These are phyloP conservation scores for Candida endomychidarum DNA, from an alignment of 805 yeast species.

Conservation along the genomic window DNA sequence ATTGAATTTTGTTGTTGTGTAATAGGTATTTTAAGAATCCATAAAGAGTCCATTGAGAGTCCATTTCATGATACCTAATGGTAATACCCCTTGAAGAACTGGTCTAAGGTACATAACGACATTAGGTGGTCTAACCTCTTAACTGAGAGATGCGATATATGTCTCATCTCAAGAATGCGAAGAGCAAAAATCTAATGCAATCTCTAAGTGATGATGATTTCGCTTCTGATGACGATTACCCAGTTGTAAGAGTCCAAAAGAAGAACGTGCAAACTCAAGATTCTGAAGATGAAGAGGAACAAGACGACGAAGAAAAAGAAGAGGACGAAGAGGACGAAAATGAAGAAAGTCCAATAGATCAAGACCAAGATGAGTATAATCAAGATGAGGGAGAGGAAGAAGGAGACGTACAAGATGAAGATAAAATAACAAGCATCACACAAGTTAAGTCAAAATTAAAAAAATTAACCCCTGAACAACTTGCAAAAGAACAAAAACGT, in stretches of 20 bases:
- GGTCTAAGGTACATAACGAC: no score
- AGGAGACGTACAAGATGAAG: constrained; percentile 10
- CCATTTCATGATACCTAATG: no score
- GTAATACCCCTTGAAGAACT: no score
- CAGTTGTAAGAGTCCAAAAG: constrained; percentile 16
- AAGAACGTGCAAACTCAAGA: constrained; percentile 8
- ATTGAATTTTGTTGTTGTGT: no score
- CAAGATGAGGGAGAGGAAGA: constrained; percentile 9
- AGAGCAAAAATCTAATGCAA: constrained; percentile 1
- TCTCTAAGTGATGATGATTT: constrained; percentile 12
- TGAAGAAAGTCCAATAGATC: constrained; percentile 18
- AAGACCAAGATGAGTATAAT: constrained; percentile 18
- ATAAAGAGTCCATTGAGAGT: no score
- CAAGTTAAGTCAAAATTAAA: constrained; percentile 42
- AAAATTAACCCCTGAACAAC: constrained; percentile 54
- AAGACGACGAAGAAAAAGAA: constrained; percentile 17
- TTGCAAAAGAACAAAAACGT: constrained; percentile 54
- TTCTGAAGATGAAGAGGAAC: constrained; percentile 15
- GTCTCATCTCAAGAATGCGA: constrained; percentile 10
- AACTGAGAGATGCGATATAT: no score
- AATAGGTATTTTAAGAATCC: no score
- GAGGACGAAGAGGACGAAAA: constrained; percentile 17
- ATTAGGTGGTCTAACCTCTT: no score
- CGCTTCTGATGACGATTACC: constrained; percentile 15
- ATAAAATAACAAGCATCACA: constrained; percentile 13